These are phyloP conservation scores for Blastomyces parvus DNA, from an alignment of 2,329 filamentous ascomycete genomes.

Conservation along the genomic window DNA sequence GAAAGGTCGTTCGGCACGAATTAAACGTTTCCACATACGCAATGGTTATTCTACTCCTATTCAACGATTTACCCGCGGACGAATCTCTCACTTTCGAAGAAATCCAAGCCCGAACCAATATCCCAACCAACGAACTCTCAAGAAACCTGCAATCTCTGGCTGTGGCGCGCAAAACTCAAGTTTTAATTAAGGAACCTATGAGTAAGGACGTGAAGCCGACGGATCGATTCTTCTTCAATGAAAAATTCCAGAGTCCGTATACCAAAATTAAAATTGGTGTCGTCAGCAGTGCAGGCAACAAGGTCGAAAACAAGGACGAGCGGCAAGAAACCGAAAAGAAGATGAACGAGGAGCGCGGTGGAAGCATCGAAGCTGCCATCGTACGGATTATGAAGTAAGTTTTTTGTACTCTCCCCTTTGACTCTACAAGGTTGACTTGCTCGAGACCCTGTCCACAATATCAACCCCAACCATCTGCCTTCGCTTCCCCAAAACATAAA, in stretches of 20 bases:
- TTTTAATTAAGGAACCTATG: constrained; percentile 71
- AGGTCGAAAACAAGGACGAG: constrained; percentile 65
- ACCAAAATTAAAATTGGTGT: constrained; percentile 85
- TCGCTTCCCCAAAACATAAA: neutral
- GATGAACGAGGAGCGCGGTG: constrained; percentile 42
- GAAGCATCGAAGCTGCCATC: constrained; percentile 44
- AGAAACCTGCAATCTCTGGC: constrained; percentile 73
- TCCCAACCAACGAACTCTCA: constrained; percentile 62
- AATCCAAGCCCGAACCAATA: constrained; percentile 72
- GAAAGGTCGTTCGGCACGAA: constrained; percentile 72
- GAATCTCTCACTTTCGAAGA: constrained; percentile 57
- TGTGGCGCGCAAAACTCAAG: constrained; percentile 70
- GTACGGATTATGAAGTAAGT: constrained; percentile 47
- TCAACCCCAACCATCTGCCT: neutral
- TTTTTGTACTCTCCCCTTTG: neutral
- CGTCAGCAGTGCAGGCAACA: constrained; percentile 64
- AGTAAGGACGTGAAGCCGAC: constrained; percentile 65
- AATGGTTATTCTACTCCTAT: constrained; percentile 81
- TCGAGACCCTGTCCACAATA: neutral
- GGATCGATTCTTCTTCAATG: constrained; percentile 76
- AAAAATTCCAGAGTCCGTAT: constrained; percentile 68
- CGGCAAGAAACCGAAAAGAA: constrained; percentile 43
- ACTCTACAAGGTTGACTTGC: neutral
- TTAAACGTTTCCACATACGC: constrained; percentile 86
- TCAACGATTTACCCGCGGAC: constrained; percentile 61